Percentiles rank a stretch among this genome's conserved stretches.
Conservation (phyloP, 2,329 filamentous ascomycete genomes). For the Hypoxylon sp. region DNA sequence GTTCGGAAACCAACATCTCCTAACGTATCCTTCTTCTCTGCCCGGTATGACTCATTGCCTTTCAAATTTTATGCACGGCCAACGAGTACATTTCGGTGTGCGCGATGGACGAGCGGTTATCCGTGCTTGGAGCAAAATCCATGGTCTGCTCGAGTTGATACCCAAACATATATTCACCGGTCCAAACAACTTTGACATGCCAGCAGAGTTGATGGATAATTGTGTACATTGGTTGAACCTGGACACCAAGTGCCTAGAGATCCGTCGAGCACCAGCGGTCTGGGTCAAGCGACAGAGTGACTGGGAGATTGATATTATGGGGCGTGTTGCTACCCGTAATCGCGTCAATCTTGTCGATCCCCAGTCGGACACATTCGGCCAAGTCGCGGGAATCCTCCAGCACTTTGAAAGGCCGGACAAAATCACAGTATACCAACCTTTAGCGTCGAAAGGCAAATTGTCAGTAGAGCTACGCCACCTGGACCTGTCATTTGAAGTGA, state of each 20-base stretch:
- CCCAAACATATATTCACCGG: constrained; percentile 44
- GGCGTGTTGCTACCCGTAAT: constrained; percentile 32
- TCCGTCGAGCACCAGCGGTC: constrained; percentile 54
- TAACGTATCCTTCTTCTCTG: constrained; percentile 60
- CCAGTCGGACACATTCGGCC: constrained; percentile 50
- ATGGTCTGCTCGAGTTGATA: constrained; percentile 47
- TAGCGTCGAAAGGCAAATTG: constrained; percentile 44
- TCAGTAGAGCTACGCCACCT: constrained; percentile 61
- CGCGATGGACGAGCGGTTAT: constrained; percentile 54
- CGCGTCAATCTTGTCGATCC: constrained; percentile 58
- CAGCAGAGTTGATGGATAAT: constrained; percentile 56
- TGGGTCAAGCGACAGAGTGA: constrained; percentile 44
- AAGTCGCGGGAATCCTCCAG: constrained; percentile 55
- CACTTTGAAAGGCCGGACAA: constrained; percentile 57
- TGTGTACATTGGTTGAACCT: constrained; percentile 71
- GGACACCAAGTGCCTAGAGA: constrained; percentile 53
- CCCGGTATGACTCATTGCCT: constrained; percentile 61
- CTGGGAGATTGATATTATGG: constrained; percentile 50
- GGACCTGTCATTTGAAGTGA: constrained; percentile 64
- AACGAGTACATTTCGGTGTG: constrained; percentile 66
- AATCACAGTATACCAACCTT: constrained; percentile 60
- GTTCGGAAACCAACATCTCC: constrained; percentile 62
- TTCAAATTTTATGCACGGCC: constrained; percentile 44
- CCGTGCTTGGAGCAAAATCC: constrained; percentile 44
- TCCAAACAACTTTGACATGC: constrained; percentile 56